These are phyloP conservation scores for Pugionium cornutum DNA, from an alignment of 345 rosid genomes.

Conservation along the genomic window DNA sequence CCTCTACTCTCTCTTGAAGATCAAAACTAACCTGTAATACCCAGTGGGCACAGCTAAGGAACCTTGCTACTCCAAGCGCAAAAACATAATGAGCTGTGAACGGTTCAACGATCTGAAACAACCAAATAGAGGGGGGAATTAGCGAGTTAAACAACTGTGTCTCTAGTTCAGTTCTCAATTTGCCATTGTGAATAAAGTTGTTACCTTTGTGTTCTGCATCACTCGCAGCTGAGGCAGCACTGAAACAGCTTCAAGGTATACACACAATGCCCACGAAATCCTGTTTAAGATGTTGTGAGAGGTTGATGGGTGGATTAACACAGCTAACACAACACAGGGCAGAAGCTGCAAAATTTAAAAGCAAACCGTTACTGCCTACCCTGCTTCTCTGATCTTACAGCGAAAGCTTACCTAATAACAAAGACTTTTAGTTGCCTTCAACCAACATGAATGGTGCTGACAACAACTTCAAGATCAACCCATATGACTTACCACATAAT, in stretches of 20 bases:
- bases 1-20: no score
- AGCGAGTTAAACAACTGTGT: conserved; percentile 20
- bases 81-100: conserved; percentile 99
- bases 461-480: no score
- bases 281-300: conserved; percentile 80
- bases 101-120: conserved; percentile 92
- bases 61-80: conserved; percentile 97
- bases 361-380: no score
- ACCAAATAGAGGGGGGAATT: background rate
- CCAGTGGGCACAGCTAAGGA: conserved; percentile 99
- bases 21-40: conserved; percentile 81
- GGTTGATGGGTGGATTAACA: conserved; percentile 86
- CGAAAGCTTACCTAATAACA: no score
- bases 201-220: conserved; percentile 98
- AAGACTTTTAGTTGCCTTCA: no score
- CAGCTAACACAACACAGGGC: conserved; percentile 83
- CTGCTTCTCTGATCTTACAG: no score
- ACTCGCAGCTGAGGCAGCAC: conserved; percentile 94
- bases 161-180: background rate
- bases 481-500: conserved; percentile 95
- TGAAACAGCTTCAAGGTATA: conserved; percentile 94
- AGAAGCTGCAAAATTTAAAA: conserved; percentile 66
- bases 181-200: conserved; percentile 6
- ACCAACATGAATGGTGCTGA: no score
- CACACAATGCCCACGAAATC: conserved; percentile 92